Conservation (phyloP, 208 protist genomes). For the Acanthamoeba royreba region DNA sequence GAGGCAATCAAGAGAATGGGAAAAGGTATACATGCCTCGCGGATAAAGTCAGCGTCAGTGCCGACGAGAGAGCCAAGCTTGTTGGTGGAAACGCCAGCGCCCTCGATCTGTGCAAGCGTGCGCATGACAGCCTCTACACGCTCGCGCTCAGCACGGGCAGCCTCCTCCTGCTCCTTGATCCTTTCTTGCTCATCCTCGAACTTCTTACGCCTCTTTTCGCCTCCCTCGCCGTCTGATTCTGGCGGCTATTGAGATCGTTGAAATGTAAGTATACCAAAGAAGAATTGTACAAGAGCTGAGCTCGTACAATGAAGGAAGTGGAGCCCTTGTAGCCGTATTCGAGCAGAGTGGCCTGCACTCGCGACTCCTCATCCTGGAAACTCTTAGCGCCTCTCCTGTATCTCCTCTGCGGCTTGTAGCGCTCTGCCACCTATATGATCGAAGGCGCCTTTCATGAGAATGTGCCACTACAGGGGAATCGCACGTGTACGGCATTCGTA, state of each 20-base stretch:
- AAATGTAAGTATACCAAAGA: too few relatives aligned
- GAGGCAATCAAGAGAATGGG: background rate
- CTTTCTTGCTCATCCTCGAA: conserved; percentile 14
- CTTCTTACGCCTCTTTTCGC: background rate
- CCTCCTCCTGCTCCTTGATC: conserved; percentile 20
- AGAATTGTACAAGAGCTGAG: background rate
- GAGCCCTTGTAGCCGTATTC: conserved; percentile 66
- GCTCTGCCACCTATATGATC: background rate
- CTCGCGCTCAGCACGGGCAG: conserved; percentile 6
- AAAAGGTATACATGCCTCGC: background rate
- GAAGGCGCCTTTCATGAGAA: too few relatives aligned
- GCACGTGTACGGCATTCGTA: background rate
- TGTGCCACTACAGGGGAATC: too few relatives aligned
- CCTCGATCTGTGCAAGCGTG: conserved; percentile 12
- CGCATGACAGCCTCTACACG: conserved; percentile 37
- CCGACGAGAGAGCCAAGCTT: conserved; percentile 44
- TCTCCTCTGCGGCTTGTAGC: conserved; percentile 50
- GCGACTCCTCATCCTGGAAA: conserved; percentile 26
- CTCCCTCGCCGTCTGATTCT: background rate
- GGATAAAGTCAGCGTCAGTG: conserved; percentile 35
- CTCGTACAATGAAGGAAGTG: conserved; percentile 12
- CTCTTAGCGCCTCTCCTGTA: background rate
- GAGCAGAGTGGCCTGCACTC: conserved; percentile 66
- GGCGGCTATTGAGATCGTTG: too few relatives aligned
- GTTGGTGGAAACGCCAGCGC: conserved; percentile 21